Percentiles rank a stretch among this genome's conserved stretches.
Conservation (phyloP, 2,329 filamentous ascomycete genomes). For the Beauveria pseudobassiana region DNA sequence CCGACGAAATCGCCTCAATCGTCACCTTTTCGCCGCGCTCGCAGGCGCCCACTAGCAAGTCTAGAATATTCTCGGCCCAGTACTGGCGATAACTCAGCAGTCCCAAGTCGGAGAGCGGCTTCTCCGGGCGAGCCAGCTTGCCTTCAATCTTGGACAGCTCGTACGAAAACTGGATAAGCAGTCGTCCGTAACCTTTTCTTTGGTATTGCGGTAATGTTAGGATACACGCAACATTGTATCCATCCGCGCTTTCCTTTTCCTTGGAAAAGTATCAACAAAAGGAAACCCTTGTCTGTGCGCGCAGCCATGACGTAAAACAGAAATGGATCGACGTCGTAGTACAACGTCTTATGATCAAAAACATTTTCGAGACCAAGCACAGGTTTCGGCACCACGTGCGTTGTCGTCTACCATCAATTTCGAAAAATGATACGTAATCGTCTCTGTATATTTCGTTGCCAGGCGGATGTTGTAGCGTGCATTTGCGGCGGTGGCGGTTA, state of each 20-base stretch:
- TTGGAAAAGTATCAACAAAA: conserved; percentile 98
- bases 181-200: conserved; percentile 83
- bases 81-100: conserved; percentile 92
- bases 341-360: conserved; percentile 95
- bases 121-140: conserved; percentile 92
- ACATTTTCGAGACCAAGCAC: conserved; percentile 90
- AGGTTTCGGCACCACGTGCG: conserved; percentile 95
- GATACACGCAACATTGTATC: conserved; percentile 98
- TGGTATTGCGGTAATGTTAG: conserved; percentile 94
- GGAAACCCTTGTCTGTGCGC: conserved; percentile 81
- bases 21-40: conserved; percentile 65
- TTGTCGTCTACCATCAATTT: conserved; percentile 91
- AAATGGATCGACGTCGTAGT: conserved; percentile 99
- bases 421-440: conserved; percentile 88
- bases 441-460: conserved; percentile 98
- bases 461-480: conserved; percentile 82
- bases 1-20: conserved; percentile 73
- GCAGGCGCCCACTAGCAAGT: conserved; percentile 68
- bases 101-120: conserved; percentile 89
- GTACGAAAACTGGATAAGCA: conserved; percentile 96
- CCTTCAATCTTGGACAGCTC: conserved; percentile 92
- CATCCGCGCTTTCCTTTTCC: conserved; percentile 93
- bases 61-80: conserved; percentile 92
- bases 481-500: conserved; percentile 79
- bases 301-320: conserved; percentile 97